Conservation (phyloP, 805 yeast genomes). For the Middelhovenomyces tepae region DNA sequence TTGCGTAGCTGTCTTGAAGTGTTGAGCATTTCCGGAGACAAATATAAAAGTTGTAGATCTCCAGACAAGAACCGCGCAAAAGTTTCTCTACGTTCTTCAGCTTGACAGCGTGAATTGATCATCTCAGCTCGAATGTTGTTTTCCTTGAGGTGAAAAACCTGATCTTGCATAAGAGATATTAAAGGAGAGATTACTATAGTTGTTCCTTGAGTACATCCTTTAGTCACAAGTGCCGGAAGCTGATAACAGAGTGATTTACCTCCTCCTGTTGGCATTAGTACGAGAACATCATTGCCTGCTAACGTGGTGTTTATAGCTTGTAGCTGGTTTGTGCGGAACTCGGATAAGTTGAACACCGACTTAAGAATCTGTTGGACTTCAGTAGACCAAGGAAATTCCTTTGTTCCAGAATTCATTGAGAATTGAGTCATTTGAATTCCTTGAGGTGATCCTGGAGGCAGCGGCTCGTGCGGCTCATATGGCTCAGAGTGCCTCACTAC, state of each 20-base stretch:
- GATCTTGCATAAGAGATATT: conserved; percentile 96
- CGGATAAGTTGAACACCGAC: conserved; percentile 49
- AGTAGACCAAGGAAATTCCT: conserved; percentile 46
- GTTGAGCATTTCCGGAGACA: conserved; percentile 92
- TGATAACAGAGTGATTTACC: conserved; percentile 96
- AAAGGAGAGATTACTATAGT: conserved; percentile 91
- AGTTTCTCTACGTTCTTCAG: conserved; percentile 54
- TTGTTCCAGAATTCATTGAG: not conserved
- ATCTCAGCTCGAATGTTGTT: conserved; percentile 73
- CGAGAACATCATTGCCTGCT: conserved; percentile 80
- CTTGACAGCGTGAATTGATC: conserved; percentile 69
- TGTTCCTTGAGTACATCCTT: conserved; percentile 72
- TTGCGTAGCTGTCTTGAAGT: conserved; percentile 60
- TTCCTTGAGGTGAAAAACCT: conserved; percentile 67
- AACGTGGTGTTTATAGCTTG: conserved; percentile 75
- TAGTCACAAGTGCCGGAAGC: conserved; percentile 74
- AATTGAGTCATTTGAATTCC: conserved; percentile 1
- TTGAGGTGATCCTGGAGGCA: conserved; percentile 4
- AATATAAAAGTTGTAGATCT: conserved; percentile 62
- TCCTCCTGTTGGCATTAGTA: conserved; percentile 98
- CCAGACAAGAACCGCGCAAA: conserved; percentile 58
- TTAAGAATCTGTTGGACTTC: conserved; percentile 56
- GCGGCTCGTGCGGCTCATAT: too few species aligned
- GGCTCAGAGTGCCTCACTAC: too few species aligned
- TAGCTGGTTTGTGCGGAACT: conserved; percentile 74